Evolutionary conservation across 2,329 filamentous ascomycete genomes (phyloP).

Genomic region (Pseudogymnoascus sp.): DNA sequence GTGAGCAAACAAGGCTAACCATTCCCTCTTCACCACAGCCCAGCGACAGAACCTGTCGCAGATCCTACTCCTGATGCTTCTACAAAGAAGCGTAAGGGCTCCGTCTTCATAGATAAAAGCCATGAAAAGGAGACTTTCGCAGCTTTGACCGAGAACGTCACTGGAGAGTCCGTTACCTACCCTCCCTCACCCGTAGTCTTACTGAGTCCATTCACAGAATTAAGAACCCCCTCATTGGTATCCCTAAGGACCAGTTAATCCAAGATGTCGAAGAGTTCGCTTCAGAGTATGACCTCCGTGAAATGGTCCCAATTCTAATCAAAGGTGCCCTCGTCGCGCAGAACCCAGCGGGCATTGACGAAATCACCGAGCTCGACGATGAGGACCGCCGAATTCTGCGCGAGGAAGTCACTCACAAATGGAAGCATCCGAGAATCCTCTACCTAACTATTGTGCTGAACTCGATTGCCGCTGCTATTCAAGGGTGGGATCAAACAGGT

Average conservation of each 20-base stretch:
- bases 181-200: neutral
- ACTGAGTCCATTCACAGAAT: slow-evolving; percentile 31
- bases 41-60: neutral
- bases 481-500: slow-evolving; percentile 35
- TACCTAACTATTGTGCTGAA: slow-evolving; percentile 60
- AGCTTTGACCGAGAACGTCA: slow-evolving; percentile 18
- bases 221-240: slow-evolving; percentile 47
- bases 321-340: slow-evolving; percentile 35
- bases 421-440: slow-evolving; percentile 53
- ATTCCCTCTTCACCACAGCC: neutral
- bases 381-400: slow-evolving; percentile 28
- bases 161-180: slow-evolving; percentile 18
- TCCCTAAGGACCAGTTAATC: slow-evolving; percentile 42
- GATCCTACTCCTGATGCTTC: neutral
- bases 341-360: slow-evolving; percentile 17
- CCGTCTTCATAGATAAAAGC: slow-evolving; percentile 15
- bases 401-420: slow-evolving; percentile 57
- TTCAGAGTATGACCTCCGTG: slow-evolving; percentile 45
- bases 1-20: neutral
- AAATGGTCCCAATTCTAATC: slow-evolving; percentile 14
- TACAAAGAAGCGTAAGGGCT: slow-evolving; percentile 12
- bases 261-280: slow-evolving; percentile 52
- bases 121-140: slow-evolving; percentile 17
- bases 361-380: slow-evolving; percentile 22
- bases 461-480: slow-evolving; percentile 60